Conservation (phyloP, 176 grass and related monocot species). For the Urochloa ruziziensis region DNA sequence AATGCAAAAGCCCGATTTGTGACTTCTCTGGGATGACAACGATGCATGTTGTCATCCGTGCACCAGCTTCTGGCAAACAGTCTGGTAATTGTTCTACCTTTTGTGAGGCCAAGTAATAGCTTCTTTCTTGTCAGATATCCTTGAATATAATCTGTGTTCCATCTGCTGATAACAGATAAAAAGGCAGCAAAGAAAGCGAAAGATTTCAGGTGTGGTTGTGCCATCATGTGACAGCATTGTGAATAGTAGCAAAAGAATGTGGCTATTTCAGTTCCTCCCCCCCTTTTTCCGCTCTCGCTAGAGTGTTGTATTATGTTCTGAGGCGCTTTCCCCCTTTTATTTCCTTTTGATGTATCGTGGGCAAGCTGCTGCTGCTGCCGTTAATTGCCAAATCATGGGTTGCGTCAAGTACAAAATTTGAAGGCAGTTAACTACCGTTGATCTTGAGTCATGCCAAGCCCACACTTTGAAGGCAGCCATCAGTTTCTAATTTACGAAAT, state of each 20-base stretch:
- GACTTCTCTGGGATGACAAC: conserved; percentile 65
- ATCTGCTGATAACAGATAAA: conserved; percentile 45
- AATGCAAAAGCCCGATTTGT: conserved; percentile 60
- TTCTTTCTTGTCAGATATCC: neutral
- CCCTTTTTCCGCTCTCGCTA: conserved; percentile 27
- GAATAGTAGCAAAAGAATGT: conserved; percentile 37
- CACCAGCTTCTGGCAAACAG: conserved; percentile 41
- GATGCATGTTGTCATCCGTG: conserved; percentile 60
- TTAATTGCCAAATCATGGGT: conserved; percentile 4
- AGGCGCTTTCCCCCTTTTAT: neutral
- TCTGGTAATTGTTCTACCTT: conserved; percentile 33
- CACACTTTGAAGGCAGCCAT: neutral
- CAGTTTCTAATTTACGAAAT: neutral
- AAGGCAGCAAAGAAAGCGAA: conserved; percentile 44
- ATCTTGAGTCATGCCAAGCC: conserved; percentile 19
- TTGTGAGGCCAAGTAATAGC: neutral
- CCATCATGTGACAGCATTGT: conserved; percentile 51
- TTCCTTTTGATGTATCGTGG: neutral
- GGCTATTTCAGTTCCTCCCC: neutral
- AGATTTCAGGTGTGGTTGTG: conserved; percentile 52
- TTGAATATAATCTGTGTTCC: conserved; percentile 3
- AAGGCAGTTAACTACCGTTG: neutral
- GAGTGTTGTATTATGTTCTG: conserved; percentile 37
- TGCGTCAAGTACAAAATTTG: conserved; percentile 27
- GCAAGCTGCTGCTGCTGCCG: neutral